Evolutionary conservation across 2,329 filamentous ascomycete genomes (phyloP).

Genomic region (Trichoderma cornu-damae): DNA sequence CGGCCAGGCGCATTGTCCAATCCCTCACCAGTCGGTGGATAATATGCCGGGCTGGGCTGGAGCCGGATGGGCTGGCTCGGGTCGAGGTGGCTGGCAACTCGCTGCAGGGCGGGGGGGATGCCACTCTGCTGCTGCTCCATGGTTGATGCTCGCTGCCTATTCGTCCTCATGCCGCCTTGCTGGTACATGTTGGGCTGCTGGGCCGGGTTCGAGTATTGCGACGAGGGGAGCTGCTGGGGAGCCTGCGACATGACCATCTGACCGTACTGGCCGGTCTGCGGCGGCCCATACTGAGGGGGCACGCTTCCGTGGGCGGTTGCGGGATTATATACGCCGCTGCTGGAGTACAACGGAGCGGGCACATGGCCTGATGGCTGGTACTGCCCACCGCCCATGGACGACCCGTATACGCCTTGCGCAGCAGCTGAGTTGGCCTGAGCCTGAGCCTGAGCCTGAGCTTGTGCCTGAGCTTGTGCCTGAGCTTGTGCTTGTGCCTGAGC

Average conservation of each 20-base stretch:
- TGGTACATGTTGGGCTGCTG: constrained; percentile 56
- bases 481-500: constrained; percentile 44
- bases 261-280: constrained; percentile 65
- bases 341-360: constrained; percentile 69
- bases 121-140: constrained; percentile 94
- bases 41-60: constrained; percentile 95
- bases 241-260: constrained; percentile 68
- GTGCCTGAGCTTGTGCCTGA: constrained; percentile 56
- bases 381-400: constrained; percentile 41
- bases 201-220: constrained; percentile 54
- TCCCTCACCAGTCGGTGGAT: constrained; percentile 82
- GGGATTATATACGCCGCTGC: constrained; percentile 74
- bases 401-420: constrained; percentile 59
- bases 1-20: constrained; percentile 54
- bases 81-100: constrained; percentile 92
- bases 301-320: constrained; percentile 41
- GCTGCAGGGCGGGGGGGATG: constrained; percentile 86
- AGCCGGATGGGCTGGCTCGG: constrained; percentile 89
- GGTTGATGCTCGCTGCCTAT: constrained; percentile 85
- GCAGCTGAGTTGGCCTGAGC: constrained; percentile 64
- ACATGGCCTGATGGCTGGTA: constrained; percentile 45
- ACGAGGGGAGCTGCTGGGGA: constrained; percentile 59
- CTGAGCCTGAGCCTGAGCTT: constrained; percentile 45
- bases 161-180: constrained; percentile 63
- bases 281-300: constrained; percentile 66